A percentile compares a stretch with the other conserved stretches of the same genome.
Evolutionary conservation across 108 stramenopile genomes (phyloP).

Genomic region (Parietichytrium sp.): DNA sequence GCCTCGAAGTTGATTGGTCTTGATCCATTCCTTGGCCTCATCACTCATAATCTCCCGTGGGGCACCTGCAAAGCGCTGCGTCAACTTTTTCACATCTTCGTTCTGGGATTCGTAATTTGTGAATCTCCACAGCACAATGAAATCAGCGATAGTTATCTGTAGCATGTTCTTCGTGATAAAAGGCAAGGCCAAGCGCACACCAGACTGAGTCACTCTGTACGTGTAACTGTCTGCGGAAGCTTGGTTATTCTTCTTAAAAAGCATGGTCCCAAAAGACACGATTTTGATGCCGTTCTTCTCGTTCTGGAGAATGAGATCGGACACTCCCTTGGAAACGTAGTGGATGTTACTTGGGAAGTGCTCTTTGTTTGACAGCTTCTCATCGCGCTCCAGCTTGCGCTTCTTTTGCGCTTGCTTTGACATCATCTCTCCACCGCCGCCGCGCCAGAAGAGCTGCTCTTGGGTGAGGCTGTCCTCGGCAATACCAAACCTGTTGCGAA

Average conservation of each 20-base stretch:
- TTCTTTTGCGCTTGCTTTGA: constrained; percentile 17
- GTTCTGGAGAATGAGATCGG: background rate
- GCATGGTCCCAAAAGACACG: background rate
- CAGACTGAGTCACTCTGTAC: background rate
- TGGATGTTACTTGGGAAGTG: constrained; percentile 14
- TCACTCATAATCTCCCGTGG: background rate
- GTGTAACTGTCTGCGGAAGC: background rate
- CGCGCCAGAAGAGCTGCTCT: background rate
- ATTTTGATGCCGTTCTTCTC: background rate
- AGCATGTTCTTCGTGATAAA: background rate
- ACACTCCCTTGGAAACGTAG: background rate
- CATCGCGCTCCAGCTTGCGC: background rate
- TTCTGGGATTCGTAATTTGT: background rate
- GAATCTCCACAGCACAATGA: background rate
- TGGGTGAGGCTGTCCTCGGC: background rate
- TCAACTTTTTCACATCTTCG: background rate
- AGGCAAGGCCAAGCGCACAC: background rate
- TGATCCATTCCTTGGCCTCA: background rate
- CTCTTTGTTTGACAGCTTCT: background rate
- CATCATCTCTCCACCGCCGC: background rate
- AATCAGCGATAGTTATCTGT: background rate
- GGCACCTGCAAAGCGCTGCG: background rate
- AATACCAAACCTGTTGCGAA: background rate
- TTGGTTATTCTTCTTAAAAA: background rate
- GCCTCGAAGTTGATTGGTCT: background rate